Evolutionary conservation across 768 basidiomycete species (phyloP).

Genomic region (Mycena chlorophos): DNA sequence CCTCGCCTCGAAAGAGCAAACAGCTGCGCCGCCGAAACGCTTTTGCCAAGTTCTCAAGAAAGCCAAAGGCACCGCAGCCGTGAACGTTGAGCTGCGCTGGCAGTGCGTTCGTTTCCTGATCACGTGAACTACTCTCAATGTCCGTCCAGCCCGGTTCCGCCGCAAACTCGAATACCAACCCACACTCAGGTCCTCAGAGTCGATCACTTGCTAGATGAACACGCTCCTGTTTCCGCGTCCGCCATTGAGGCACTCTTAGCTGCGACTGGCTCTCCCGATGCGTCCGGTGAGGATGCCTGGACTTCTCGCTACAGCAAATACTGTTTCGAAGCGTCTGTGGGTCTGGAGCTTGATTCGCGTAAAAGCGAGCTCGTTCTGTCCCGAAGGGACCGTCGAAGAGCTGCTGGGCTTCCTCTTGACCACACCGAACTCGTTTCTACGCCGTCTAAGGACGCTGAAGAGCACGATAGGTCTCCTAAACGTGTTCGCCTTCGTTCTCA

Average conservation of each 20-base stretch:
- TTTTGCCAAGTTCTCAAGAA: conserved; percentile 46
- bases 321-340: background rate
- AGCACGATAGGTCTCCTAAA: conserved; percentile 12
- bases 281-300: conserved; percentile 17
- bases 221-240: background rate
- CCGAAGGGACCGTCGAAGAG: conserved; percentile 39
- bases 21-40: conserved; percentile 4
- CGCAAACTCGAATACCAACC: conserved; percentile 38
- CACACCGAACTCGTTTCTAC: background rate
- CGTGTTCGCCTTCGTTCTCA: background rate
- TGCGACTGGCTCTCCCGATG: background rate
- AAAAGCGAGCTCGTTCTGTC: conserved; percentile 41
- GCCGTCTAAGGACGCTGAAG: no score
- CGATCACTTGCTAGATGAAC: conserved; percentile 19
- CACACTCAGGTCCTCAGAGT: conserved; percentile 33
- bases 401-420: conserved; percentile 20
- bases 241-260: conserved; percentile 4
- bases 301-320: conserved; percentile 14
- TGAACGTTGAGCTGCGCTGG: conserved; percentile 67
- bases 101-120: conserved; percentile 44
- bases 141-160: conserved; percentile 49
- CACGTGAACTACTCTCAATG: conserved; percentile 1
- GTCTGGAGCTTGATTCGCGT: conserved; percentile 7
- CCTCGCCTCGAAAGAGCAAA: conserved; percentile 24
- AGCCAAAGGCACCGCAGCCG: conserved; percentile 57